Base-by-base conservation (phyloP, 352 stramenopile species). In the Albugo candida region DNA sequence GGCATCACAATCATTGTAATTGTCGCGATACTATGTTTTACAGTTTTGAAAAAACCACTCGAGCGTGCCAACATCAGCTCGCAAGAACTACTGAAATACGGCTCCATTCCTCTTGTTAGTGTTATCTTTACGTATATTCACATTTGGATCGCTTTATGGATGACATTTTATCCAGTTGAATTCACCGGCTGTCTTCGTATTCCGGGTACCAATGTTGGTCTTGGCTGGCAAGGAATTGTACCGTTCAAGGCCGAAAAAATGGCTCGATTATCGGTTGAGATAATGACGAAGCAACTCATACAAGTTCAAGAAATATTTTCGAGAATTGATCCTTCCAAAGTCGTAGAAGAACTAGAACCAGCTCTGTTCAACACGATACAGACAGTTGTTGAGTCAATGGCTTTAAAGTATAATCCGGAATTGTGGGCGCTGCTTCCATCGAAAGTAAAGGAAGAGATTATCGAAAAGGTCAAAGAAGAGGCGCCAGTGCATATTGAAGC, bases 201-300 rank as follows among this genome's bases (percentile, higher is more conserved):
- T 53, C 72, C 76, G 0, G 55, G 60, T 38, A 92, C 76, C 2
- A 88, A 95, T 60, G 95, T 86, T 53, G 93, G 93, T 8, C 52
- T 97, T 3, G 93, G 94, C 10, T 98, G 94, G 94, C 92, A 98
- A 56, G 94, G 94, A 13, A 97, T 98, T 41, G 92, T 98, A n/a
- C 93, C 94, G 1, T 76, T 84, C 56, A 97, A 97, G 56, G 92
- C 83, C 21, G 88, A 96, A 60, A 94, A 96, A 47, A 98, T 98
- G 94, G 89, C 88, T n/a, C 85, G 83, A 16, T 81, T 93, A 42
- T 83, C 81, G 18, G 91, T 94, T 51, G 67, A 74, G 47, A 85
- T 95, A 46, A 93, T 98, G 63, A 96, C 94, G 17, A 81, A 82
- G 13, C 92, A 97, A 60, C 68, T 98, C 16, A 80, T 96, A 27